These are phyloP conservation scores for Amanita exitialis DNA, from an alignment of 768 basidiomycete genomes.

Conservation along the genomic window DNA sequence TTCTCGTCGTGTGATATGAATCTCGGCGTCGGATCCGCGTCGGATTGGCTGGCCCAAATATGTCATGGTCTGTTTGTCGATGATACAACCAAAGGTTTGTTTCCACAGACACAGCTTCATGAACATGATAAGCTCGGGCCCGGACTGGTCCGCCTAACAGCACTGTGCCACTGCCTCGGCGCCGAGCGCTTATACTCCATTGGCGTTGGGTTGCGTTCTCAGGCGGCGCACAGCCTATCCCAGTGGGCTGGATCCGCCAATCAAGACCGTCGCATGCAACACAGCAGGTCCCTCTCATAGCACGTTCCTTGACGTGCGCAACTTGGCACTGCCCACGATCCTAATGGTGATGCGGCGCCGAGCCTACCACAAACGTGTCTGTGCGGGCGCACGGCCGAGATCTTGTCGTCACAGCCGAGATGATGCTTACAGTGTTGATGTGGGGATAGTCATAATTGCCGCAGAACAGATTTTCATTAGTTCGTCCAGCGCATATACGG, in stretches of 20 bases:
- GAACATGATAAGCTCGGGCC: too few relatives aligned
- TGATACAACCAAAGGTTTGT: too few relatives aligned
- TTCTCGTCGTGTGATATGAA: too few relatives aligned
- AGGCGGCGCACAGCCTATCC: background rate
- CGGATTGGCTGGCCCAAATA: too few relatives aligned
- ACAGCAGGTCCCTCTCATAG: background rate
- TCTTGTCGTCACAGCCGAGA: background rate
- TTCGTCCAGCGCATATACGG: background rate
- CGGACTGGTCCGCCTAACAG: too few relatives aligned
- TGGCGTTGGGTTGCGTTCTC: background rate
- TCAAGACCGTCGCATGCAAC: background rate
- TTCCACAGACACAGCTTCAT: too few relatives aligned
- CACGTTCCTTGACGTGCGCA: background rate
- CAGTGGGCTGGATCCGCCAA: background rate
- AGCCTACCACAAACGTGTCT: background rate
- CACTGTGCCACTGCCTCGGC: background rate
- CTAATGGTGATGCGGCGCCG: background rate
- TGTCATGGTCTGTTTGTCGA: too few relatives aligned
- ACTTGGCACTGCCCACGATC: too few relatives aligned
- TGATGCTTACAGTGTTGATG: background rate
- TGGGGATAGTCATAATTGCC: background rate
- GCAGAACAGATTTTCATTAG: background rate
- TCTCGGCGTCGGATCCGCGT: too few relatives aligned
- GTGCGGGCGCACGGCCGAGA: background rate
- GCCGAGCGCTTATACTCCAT: background rate